Evolutionary conservation across 352 stramenopile species (phyloP).

Genomic region (Phytophthora melonis): DNA sequence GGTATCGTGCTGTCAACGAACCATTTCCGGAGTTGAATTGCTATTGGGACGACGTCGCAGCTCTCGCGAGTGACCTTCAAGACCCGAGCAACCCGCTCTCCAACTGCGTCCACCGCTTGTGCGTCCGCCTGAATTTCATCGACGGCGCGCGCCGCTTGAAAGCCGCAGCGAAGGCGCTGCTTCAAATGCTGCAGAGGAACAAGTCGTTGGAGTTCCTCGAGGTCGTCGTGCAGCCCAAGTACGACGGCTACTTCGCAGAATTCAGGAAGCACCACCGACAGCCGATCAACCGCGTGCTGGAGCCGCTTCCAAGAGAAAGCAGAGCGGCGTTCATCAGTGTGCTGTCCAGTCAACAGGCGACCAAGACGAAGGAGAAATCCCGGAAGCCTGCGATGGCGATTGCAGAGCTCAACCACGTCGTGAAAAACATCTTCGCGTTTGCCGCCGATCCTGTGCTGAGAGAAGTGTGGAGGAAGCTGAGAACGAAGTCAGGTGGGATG

Average conservation of each 20-base stretch:
- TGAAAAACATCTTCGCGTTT: neutral
- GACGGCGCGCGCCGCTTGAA: neutral
- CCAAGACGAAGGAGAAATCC: neutral
- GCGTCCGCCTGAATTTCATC: neutral
- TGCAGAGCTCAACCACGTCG: neutral
- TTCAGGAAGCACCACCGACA: neutral
- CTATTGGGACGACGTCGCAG: neutral
- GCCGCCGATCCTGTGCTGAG: neutral
- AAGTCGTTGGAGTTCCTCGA: neutral
- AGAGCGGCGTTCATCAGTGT: neutral
- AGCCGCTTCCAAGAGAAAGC: neutral
- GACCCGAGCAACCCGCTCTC: neutral
- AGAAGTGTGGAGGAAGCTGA: neutral
- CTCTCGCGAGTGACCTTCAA: neutral
- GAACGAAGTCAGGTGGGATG: neutral
- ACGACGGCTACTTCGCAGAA: neutral
- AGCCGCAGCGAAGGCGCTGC: neutral
- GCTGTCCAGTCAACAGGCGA: neutral
- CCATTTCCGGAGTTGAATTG: neutral
- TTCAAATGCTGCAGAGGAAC: neutral
- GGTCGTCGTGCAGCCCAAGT: neutral
- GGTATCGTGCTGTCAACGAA: neutral
- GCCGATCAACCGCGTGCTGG: neutral
- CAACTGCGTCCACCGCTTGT: neutral
- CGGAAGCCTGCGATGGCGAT: neutral